Conservation (phyloP, 78 protist species). For the Dictyostelium capitatum region DNA sequence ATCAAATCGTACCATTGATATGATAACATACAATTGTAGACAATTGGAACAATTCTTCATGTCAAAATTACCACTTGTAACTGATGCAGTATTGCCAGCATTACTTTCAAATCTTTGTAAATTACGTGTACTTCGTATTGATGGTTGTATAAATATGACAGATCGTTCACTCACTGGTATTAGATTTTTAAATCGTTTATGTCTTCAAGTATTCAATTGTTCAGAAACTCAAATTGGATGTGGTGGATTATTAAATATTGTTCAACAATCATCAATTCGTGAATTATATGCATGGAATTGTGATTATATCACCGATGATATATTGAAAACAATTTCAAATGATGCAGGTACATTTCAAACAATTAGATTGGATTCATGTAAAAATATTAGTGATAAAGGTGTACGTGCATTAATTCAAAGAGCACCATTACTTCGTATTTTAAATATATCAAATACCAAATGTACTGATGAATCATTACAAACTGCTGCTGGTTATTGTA, state of each 20-base stretch:
- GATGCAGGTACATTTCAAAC: neutral
- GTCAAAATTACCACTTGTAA: constrained; percentile 12
- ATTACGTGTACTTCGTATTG: constrained; percentile 31
- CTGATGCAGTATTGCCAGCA: constrained; percentile 25
- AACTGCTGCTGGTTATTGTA: constrained; percentile 18
- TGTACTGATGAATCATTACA: constrained; percentile 26
- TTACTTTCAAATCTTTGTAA: constrained; percentile 8
- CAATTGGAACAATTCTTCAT: constrained; percentile 48
- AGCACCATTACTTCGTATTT: neutral
- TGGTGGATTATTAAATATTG: constrained; percentile 6
- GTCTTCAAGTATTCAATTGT: constrained; percentile 48
- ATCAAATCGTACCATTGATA: constrained; percentile 33
- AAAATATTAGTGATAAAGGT: constrained; percentile 64
- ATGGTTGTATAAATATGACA: constrained; percentile 34
- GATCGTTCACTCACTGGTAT: constrained; percentile 6
- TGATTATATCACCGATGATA: constrained; percentile 47
- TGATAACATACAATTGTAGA: constrained; percentile 27
- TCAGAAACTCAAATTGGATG: constrained; percentile 38
- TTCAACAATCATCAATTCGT: constrained; percentile 16
- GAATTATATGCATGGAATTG: constrained; percentile 57
- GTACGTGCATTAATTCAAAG: constrained; percentile 17
- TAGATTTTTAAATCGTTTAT: neutral
- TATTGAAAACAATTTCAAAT: neutral
- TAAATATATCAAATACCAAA: constrained; percentile 36
- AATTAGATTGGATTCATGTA: constrained; percentile 41